A percentile compares a stretch with the other conserved stretches of the same genome.
These are phyloP conservation scores for Ceraceosorus guamensis DNA, from an alignment of 1,284 basidiomycete species.

Conservation along the genomic window DNA sequence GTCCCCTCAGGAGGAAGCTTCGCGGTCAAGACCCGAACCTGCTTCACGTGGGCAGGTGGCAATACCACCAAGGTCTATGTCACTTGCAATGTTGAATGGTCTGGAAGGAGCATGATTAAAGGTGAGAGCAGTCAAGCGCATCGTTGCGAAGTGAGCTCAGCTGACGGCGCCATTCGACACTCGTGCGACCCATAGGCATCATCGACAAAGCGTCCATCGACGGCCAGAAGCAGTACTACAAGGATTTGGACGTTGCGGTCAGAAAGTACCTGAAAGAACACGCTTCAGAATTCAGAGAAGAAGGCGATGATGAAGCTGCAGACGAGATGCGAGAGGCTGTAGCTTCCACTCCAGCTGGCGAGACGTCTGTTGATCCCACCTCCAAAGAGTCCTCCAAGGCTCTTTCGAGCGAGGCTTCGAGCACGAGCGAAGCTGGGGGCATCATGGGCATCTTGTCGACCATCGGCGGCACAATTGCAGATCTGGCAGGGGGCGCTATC, in stretches of 20 bases:
- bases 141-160: conserved; percentile 40
- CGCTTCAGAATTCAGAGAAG: conserved; percentile 77
- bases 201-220: conserved; percentile 87
- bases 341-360: neutral
- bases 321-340: conserved; percentile 12
- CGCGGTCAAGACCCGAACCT: conserved; percentile 84
- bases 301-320: conserved; percentile 58
- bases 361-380: neutral
- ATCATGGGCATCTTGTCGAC: neutral
- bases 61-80: conserved; percentile 72
- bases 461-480: conserved; percentile 2
- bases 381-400: neutral
- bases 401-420: neutral
- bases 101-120: conserved; percentile 89
- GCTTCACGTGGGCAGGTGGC: conserved; percentile 83
- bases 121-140: conserved; percentile 53
- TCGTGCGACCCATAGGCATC: conserved; percentile 56
- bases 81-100: conserved; percentile 91
- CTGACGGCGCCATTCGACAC: too few relatives aligned
- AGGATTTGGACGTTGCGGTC: conserved; percentile 74
- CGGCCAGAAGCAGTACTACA: conserved; percentile 85
- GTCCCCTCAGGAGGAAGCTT: conserved; percentile 89
- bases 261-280: conserved; percentile 73
- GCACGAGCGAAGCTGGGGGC: conserved; percentile 1
- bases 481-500: conserved; percentile 13